These are phyloP conservation scores for Sphagnum tenellum DNA, from an alignment of 225 moss, liverwort and hornwort genomes.

Conservation along the genomic window DNA sequence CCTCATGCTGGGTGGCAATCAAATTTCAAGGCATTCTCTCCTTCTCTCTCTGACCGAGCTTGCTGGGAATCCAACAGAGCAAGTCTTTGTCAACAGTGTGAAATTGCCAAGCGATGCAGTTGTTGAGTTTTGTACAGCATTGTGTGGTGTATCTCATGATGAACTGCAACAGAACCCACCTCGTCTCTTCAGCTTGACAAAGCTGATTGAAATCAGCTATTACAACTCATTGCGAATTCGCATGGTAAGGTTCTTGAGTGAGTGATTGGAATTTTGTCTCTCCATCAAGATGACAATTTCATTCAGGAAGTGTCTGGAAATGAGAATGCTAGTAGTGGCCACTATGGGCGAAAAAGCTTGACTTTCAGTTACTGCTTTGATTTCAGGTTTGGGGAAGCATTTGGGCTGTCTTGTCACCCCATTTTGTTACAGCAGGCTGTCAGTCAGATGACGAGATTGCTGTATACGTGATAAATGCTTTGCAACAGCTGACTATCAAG, in stretches of 20 bases:
- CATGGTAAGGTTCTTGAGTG: conserved; percentile 43
- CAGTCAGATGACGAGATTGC: conserved; percentile 95
- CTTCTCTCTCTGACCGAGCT: conserved; percentile 82
- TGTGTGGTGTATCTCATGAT: conserved; percentile 96
- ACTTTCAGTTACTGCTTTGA: no score
- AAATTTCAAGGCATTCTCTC: conserved; percentile 82
- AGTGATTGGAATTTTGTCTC: conserved; percentile 1
- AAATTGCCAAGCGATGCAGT: conserved; percentile 94
- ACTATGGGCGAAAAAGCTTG: no score
- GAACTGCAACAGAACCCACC: conserved; percentile 90
- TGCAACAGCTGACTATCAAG: conserved; percentile 93
- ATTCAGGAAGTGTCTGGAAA: background rate
- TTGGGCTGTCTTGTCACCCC: conserved; percentile 87
- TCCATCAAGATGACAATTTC: background rate
- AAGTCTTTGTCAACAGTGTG: conserved; percentile 97
- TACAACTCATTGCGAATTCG: conserved; percentile 98
- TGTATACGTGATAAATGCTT: conserved; percentile 97
- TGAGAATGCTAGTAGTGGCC: no score
- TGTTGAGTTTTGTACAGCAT: conserved; percentile 95
- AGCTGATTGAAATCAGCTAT: conserved; percentile 98
- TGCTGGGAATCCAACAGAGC: conserved; percentile 91
- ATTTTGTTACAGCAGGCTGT: conserved; percentile 98
- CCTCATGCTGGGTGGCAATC: conserved; percentile 91
- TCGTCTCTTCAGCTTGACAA: conserved; percentile 96
- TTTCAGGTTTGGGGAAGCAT: conserved; percentile 97